Evolutionary conservation across 495 filamentous ascomycete species (phyloP), one percentile per base, ranked within the genome.

Genomic region (Daldinia childiae): DNA sequence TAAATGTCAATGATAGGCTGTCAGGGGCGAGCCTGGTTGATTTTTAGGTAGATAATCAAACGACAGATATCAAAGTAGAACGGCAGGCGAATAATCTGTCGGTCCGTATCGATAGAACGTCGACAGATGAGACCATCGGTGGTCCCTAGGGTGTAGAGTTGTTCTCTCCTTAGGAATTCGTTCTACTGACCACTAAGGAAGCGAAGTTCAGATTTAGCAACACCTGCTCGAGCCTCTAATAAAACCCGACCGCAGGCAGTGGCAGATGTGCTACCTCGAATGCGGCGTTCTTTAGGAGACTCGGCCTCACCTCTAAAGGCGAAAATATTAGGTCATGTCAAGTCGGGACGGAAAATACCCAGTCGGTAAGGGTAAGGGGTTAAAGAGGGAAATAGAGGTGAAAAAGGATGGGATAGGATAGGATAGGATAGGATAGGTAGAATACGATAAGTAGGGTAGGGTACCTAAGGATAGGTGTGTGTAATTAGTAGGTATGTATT

Each of bases 81-180:
- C 64, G 48, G 50, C 17, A 48, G 30, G 36, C 30, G 30, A 58
- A 56, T 27, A 50, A 62, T 50, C 57, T 52, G 30, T 34, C 34
- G 30, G 24, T 52, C 62, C 62, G 71, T 69, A 69, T 32, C 38
- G 65, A 27, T 50, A 38, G 41, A 62, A 39, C 41, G 64, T 59
- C 54, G 65, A 74, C 38, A 48, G 38, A 52, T 19, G 57, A 62
- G 58, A 71, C 66, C 69, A 73, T 69, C 43, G 58, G 57, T 24
- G 50, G 24, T 15, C 57, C 52, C 52, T 69, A 30, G 30, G 62
- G 54, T 60, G 24, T 21, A 38, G 39, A 24, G 14, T 51, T 29
- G 12, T 43, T 32, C 21, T 41, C 21, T 41, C 19, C 15, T 71
- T 41, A 26, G 45, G 32, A 11, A 41, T 56, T 36, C 54, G 61